Percentiles rank a stretch among this genome's conserved stretches.
Conservation (phyloP, 192 early-diverging fungal genomes). For the Coemansia sp. region DNA sequence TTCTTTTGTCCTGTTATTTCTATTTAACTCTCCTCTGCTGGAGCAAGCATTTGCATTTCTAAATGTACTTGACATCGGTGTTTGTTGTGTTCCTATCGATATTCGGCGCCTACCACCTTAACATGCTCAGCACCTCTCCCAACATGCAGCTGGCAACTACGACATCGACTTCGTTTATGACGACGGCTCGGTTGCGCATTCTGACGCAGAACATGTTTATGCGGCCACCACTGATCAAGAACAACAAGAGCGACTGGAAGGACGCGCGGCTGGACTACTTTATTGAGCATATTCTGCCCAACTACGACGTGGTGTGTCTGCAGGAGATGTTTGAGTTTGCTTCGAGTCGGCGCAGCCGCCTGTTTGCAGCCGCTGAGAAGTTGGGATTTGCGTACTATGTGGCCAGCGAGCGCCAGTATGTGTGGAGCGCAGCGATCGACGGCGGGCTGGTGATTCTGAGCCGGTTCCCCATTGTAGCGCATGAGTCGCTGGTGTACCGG, state of each 20-base stretch:
- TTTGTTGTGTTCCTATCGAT: slow-evolving; percentile 31
- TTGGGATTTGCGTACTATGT: slow-evolving; percentile 68
- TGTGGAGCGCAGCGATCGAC: slow-evolving; percentile 67
- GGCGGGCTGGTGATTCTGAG: slow-evolving; percentile 79
- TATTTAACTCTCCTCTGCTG: too few relatives aligned
- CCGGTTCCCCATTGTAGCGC: slow-evolving; percentile 63
- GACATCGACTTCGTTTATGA: neutral
- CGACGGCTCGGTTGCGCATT: slow-evolving; percentile 37
- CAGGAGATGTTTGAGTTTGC: slow-evolving; percentile 85
- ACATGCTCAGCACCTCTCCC: slow-evolving; percentile 20
- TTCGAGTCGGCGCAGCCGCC: slow-evolving; percentile 56
- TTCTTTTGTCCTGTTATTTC: neutral
- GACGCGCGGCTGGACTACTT: slow-evolving; percentile 71
- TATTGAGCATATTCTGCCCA: slow-evolving; percentile 62
- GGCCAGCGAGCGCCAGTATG: slow-evolving; percentile 59
- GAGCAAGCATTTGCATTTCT: neutral
- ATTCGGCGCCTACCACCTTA: slow-evolving; percentile 39
- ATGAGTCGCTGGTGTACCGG: slow-evolving; percentile 61
- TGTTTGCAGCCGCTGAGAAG: slow-evolving; percentile 63
- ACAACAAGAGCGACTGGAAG: slow-evolving; percentile 77
- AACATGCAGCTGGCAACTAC: neutral
- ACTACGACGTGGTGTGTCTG: slow-evolving; percentile 77
- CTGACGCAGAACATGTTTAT: slow-evolving; percentile 74
- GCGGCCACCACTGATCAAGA: slow-evolving; percentile 69
- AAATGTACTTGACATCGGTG: slow-evolving; percentile 29